These are phyloP conservation scores for Leccinellum luteum DNA, from an alignment of 768 basidiomycete species.

Conservation along the genomic window DNA sequence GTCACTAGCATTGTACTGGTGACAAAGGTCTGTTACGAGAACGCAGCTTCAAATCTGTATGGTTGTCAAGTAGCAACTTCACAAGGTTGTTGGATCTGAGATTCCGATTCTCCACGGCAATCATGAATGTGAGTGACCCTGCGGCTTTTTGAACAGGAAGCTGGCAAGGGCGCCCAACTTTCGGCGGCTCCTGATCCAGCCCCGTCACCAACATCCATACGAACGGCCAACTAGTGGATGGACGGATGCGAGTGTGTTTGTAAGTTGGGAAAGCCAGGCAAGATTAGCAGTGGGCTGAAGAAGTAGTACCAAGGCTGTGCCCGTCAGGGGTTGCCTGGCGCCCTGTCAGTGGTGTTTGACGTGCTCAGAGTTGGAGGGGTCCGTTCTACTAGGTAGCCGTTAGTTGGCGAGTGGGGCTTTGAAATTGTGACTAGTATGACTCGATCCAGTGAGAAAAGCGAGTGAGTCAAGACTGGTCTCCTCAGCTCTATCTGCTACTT, in stretches of 20 bases:
- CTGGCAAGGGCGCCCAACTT: neutral
- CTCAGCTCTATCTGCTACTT: neutral
- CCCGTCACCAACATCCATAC: no score
- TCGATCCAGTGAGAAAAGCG: neutral
- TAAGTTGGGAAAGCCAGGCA: neutral
- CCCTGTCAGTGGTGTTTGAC: neutral
- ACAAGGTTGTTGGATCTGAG: neutral
- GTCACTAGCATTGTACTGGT: neutral
- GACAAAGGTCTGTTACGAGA: neutral
- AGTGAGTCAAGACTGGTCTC: neutral
- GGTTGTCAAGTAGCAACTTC: neutral
- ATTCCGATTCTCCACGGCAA: neutral
- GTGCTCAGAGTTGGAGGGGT: neutral
- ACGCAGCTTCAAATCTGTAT: neutral
- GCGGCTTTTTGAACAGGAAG: neutral
- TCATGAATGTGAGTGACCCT: neutral
- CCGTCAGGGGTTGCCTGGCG: neutral
- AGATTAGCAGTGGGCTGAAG: neutral
- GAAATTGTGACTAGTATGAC: neutral
- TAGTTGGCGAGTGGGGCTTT: neutral
- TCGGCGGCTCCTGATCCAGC: no score
- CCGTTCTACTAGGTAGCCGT: neutral
- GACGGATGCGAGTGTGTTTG: neutral
- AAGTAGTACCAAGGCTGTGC: neutral
- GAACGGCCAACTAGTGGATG: neutral